These are phyloP conservation scores for Candida quercuum DNA, from an alignment of 805 yeast species.

Conservation along the genomic window DNA sequence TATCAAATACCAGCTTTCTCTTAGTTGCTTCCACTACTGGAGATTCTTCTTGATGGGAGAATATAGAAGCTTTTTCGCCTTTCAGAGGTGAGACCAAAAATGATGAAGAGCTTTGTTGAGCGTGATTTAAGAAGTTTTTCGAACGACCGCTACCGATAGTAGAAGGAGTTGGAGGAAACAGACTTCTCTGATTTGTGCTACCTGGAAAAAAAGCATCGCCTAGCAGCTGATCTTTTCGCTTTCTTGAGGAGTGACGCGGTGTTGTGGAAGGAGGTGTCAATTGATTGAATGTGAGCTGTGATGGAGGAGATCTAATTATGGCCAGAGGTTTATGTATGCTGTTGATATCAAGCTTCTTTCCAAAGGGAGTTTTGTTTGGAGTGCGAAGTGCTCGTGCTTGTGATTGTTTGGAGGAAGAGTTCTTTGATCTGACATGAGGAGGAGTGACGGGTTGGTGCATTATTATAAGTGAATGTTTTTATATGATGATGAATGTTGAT, in stretches of 20 bases:
- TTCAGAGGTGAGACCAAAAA: slow-evolving; percentile 1
- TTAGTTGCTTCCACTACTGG: slow-evolving; percentile 13
- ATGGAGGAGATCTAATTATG: slow-evolving; percentile 9
- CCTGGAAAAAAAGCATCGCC: slow-evolving; percentile 9
- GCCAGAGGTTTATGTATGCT: slow-evolving; percentile 7
- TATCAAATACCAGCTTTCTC: slow-evolving; percentile 11
- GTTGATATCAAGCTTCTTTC: slow-evolving; percentile 8
- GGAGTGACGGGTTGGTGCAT: slow-evolving; percentile 22
- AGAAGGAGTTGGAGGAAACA: slow-evolving; percentile 26
- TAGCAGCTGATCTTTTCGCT: slow-evolving; percentile 10
- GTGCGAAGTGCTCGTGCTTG: slow-evolving; percentile 14
- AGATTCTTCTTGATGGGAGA: slow-evolving; percentile 8
- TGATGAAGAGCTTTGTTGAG: neutral
- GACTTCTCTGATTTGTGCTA: slow-evolving; percentile 12
- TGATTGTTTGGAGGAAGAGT: too few relatives aligned
- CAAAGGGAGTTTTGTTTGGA: slow-evolving; percentile 21
- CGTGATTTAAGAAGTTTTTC: slow-evolving; percentile 6
- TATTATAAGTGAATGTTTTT: too few relatives aligned
- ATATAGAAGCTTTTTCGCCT: slow-evolving; percentile 1
- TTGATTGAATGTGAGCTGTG: slow-evolving; percentile 7
- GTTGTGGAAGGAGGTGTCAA: slow-evolving; percentile 18
- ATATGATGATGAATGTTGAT: too few relatives aligned
- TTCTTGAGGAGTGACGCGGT: slow-evolving; percentile 15
- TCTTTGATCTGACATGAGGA: slow-evolving; percentile 10
- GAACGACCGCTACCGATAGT: slow-evolving; percentile 24